phyloP scores from a whole-genome alignment of 1,284 basidiomycete genomes.

The Cutaneotrichosporon cyanovorans region DNA sequence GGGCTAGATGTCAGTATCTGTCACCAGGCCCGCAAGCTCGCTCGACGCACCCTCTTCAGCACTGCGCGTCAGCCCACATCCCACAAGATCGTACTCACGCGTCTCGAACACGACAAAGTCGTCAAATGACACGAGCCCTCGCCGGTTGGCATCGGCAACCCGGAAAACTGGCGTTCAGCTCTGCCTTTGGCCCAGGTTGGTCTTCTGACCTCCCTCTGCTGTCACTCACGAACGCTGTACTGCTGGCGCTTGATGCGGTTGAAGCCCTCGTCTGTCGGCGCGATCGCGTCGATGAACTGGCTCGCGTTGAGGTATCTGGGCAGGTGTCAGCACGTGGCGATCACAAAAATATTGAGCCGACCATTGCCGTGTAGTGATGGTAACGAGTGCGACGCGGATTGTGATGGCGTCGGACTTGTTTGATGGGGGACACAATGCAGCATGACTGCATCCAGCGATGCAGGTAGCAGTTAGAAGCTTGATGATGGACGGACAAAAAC shows the following conservation, averaged over 20 bases:
- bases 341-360: slow-evolving; percentile 25
- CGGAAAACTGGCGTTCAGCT: slow-evolving; percentile 56
- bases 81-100: slow-evolving; percentile 23
- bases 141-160: slow-evolving; percentile 72
- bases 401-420: too few relatives aligned
- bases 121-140: slow-evolving; percentile 80
- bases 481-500: too few relatives aligned
- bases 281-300: slow-evolving; percentile 87
- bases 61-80: slow-evolving; percentile 20
- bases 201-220: too few relatives aligned
- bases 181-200: too few relatives aligned
- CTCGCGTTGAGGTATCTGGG: slow-evolving; percentile 66
- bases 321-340: background rate
- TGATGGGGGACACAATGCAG: too few relatives aligned
- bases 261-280: slow-evolving; percentile 66
- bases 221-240: slow-evolving; percentile 59
- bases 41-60: slow-evolving; percentile 32
- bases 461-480: too few relatives aligned
- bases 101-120: slow-evolving; percentile 93
- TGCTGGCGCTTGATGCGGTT: slow-evolving; percentile 75
- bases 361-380: background rate
- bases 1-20: slow-evolving; percentile 49
- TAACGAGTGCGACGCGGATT: background rate
- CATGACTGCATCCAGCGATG: too few relatives aligned
- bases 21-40: background rate